Evolutionary conservation across 2,329 filamentous ascomycete genomes (phyloP), one percentile per base, ranked within the genome.

Genomic region (Aspergillus sp.): DNA sequence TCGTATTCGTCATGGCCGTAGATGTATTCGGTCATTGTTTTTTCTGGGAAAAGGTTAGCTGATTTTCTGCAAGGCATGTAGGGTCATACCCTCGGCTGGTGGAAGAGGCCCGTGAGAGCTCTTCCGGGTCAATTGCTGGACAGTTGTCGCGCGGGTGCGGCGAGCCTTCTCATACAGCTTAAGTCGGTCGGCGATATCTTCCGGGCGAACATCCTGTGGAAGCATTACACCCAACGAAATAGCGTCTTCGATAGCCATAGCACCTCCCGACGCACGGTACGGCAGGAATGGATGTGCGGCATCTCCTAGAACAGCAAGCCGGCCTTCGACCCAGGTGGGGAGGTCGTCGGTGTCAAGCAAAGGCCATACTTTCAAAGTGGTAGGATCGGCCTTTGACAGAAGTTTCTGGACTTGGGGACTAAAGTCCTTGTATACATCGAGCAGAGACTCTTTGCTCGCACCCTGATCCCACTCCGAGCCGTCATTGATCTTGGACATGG

Each of bases 281-380:
- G 86, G 87, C 0, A 86, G 74, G 64, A 89, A 89, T 0, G 87
- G 86, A 67, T 90, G 87, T 0, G 85, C 87, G 0, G 87, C 85
- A 66, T 90, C 87, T 0, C 88, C 87, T 0, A 90, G 69, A 0
- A 89, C 69, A 1, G 80, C 85, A 17, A 89, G 67, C 5, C 76
- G 78, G 0, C 72, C 81, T 2, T 81, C 78, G 0, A 77, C 74
- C 82, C 85, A 90, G 0, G 72, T 77, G 0, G 81, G 78, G 15
- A 89, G 69, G 1, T 78, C 72, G 4, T 83, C 79, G 83, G 88
- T 87, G 61, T 90, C 87, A 4, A 86, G 67, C 1, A 88, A 69
- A 20, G 78, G 80, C 85, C 84, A 88, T 0, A 85, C 72, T 54
- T 82, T 85, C 18, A 86, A 64, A 0, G 74, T 74, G 0, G 73